Evolutionary conservation across 768 basidiomycete genomes (phyloP).

Genomic region (Hemileccinum impolitum): DNA sequence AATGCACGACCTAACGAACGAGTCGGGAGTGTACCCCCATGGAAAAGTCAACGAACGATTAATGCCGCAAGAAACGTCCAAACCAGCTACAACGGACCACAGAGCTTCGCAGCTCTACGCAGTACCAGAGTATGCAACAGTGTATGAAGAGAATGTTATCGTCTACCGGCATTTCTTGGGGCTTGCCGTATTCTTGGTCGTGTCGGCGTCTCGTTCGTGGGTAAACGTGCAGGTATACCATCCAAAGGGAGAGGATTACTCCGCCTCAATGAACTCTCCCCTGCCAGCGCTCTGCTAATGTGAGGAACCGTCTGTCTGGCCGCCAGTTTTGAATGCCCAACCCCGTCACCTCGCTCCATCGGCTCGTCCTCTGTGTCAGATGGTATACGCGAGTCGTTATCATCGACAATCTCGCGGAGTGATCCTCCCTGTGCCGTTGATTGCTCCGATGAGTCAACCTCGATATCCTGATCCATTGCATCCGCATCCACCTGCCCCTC

Average conservation of each 20-base stretch:
- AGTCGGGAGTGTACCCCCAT: slow-evolving; percentile 4
- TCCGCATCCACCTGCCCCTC: slow-evolving; percentile 61
- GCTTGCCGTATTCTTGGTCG: slow-evolving; percentile 51
- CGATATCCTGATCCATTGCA: slow-evolving; percentile 69
- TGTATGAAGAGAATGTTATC: slow-evolving; percentile 30
- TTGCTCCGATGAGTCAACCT: slow-evolving; percentile 32
- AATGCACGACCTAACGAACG: slow-evolving; percentile 7
- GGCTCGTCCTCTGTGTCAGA: slow-evolving; percentile 31
- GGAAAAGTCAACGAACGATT: neutral
- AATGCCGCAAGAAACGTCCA: slow-evolving; percentile 11
- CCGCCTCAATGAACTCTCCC: slow-evolving; percentile 26
- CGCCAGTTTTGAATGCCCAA: slow-evolving; percentile 30
- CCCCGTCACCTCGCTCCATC: slow-evolving; percentile 29
- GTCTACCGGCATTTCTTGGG: slow-evolving; percentile 39
- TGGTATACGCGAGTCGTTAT: slow-evolving; percentile 25
- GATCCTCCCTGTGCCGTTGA: slow-evolving; percentile 25
- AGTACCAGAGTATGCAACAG: neutral
- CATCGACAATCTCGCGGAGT: slow-evolving; percentile 26
- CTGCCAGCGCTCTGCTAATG: slow-evolving; percentile 15
- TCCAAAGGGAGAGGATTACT: slow-evolving; percentile 25
- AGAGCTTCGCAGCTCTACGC: neutral
- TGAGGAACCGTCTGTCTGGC: slow-evolving; percentile 16
- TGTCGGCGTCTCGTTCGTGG: slow-evolving; percentile 57
- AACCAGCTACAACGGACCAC: neutral
- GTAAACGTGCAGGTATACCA: slow-evolving; percentile 35